Evolutionary conservation across 1,284 basidiomycete species (phyloP).

Genomic region (Phaffia rhodozyma): DNA sequence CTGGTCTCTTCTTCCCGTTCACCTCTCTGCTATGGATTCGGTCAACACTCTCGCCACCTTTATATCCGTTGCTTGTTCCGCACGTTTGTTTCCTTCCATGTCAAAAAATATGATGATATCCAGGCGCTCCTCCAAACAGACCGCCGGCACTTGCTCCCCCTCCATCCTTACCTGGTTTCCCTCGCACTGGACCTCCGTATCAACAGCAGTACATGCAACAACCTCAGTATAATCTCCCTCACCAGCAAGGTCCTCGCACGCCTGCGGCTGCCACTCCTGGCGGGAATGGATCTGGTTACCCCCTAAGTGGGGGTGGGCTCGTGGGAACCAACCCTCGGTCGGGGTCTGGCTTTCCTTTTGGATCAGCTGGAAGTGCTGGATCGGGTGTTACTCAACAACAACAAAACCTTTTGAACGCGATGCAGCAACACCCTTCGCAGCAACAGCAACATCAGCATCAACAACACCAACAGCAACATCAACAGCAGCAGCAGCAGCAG

Average conservation of each 20-base stretch:
- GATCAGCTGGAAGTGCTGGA: not conserved
- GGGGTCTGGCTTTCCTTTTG: not conserved
- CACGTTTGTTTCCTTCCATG: conserved; percentile 1
- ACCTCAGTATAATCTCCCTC: conserved; percentile 7
- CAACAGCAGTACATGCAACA: conserved; percentile 11
- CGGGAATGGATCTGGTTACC: not conserved
- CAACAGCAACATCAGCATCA: conserved; percentile 10
- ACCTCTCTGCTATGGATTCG: too few species aligned
- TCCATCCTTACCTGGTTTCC: conserved; percentile 8
- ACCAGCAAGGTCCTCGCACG: conserved; percentile 11
- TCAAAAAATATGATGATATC: not conserved
- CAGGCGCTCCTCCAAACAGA: not conserved
- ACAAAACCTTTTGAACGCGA: not conserved
- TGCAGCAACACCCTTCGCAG: not conserved
- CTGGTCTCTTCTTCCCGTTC: not conserved
- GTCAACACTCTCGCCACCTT: not conserved
- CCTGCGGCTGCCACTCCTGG: conserved; percentile 8
- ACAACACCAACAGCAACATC: not conserved
- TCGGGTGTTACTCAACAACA: conserved; percentile 5
- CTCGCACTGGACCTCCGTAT: conserved; percentile 11
- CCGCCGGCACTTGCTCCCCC: conserved; percentile 7
- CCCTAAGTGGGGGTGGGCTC: not conserved
- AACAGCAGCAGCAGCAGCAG: conserved; percentile 5
- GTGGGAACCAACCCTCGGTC: conserved; percentile 1
- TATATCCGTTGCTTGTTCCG: not conserved